Evolutionary conservation across 169 alveolate species (phyloP).

Genomic region (Eimeria tenella): DNA sequence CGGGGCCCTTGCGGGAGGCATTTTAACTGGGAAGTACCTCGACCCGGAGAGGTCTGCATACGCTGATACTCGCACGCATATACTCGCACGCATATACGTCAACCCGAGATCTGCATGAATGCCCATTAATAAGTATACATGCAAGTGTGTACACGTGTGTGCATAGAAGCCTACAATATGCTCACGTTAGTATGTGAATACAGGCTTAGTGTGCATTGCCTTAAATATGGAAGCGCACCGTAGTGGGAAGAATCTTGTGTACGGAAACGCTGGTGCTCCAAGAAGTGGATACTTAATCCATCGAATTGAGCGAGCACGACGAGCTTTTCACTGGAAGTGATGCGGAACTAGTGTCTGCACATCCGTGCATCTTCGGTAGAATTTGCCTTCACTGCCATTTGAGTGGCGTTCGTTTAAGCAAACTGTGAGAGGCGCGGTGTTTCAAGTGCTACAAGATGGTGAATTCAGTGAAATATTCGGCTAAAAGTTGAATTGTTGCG

Average conservation of each 20-base stretch:
- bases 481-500: neutral
- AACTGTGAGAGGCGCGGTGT: too few relatives aligned
- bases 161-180: neutral
- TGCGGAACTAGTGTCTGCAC: too few relatives aligned
- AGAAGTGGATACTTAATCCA: too few relatives aligned
- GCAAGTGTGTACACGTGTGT: neutral
- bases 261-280: too few relatives aligned
- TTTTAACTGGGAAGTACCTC: constrained; percentile 90
- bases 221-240: neutral
- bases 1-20: constrained; percentile 91
- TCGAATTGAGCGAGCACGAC: too few relatives aligned
- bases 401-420: too few relatives aligned
- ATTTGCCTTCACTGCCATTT: too few relatives aligned
- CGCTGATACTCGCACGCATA: neutral
- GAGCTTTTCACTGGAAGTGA: too few relatives aligned
- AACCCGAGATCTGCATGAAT: neutral
- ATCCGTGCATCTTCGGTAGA: too few relatives aligned
- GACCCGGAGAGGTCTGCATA: constrained; percentile 88
- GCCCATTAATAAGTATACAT: neutral
- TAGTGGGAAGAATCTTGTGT: neutral
- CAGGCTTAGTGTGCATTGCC: neutral
- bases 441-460: too few relatives aligned
- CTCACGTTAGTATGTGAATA: neutral
- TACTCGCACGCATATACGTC: neutral
- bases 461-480: neutral